phyloP scores from a whole-genome alignment of 768 basidiomycete genomes.

The Trametopsis cervina region DNA sequence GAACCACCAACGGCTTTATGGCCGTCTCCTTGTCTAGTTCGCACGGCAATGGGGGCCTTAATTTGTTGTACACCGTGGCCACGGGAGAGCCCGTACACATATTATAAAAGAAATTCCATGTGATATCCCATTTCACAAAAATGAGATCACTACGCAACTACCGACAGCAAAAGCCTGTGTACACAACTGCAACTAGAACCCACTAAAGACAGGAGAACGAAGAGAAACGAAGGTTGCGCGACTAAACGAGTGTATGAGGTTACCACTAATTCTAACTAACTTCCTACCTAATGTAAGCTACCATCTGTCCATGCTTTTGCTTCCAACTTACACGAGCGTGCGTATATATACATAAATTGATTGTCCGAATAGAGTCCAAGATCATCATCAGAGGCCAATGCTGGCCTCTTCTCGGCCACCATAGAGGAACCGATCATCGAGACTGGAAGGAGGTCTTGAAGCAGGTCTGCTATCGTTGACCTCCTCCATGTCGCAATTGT shows the following conservation, averaged over 20 bases:
- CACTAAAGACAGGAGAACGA: background rate
- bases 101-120: too few species aligned
- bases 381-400: constrained; percentile 6
- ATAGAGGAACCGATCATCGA: constrained; percentile 8
- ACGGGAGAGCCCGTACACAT: too few species aligned
- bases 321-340: background rate
- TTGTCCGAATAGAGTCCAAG: background rate
- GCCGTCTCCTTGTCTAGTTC: too few species aligned
- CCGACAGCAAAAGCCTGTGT: background rate
- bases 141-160: background rate
- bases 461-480: constrained; percentile 3
- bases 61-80: too few species aligned
- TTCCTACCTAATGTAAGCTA: too few species aligned
- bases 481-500: constrained; percentile 20
- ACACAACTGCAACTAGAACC: background rate
- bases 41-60: too few species aligned
- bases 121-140: too few species aligned
- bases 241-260: constrained; percentile 1
- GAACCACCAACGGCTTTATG: too few species aligned
- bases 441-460: background rate
- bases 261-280: too few species aligned
- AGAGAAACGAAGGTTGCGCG: background rate
- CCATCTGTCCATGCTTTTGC: too few species aligned
- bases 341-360: background rate
- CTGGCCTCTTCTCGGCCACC: constrained; percentile 10